Evolutionary conservation across 139 green algal species (phyloP).

Genomic region (Haematococcus lacustris): DNA sequence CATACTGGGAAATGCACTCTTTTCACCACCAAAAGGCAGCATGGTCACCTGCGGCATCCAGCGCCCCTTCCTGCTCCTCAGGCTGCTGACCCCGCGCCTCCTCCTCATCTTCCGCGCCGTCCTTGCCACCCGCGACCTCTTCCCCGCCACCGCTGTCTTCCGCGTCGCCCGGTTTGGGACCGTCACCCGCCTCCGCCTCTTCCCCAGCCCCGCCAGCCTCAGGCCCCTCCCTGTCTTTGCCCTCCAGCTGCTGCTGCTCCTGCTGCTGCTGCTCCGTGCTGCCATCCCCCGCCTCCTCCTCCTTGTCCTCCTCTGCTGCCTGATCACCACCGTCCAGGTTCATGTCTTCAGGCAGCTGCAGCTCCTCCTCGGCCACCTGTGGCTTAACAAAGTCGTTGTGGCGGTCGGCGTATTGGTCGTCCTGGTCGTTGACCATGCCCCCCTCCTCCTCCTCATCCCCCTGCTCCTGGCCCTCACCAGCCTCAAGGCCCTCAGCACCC

Average conservation of each 20-base stretch:
- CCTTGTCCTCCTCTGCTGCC: slow-evolving; percentile 25
- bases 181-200: slow-evolving; percentile 6
- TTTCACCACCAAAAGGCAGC: no score
- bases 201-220: slow-evolving; percentile 19
- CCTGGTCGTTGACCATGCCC: slow-evolving; percentile 22
- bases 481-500: neutral
- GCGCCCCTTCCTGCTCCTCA: slow-evolving; percentile 33
- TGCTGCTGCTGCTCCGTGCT: slow-evolving; percentile 5
- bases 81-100: slow-evolving; percentile 21
- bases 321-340: slow-evolving; percentile 70
- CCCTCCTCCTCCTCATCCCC: slow-evolving; percentile 25
- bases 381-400: slow-evolving; percentile 19
- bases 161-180: slow-evolving; percentile 5
- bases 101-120: slow-evolving; percentile 12
- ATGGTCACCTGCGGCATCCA: no score
- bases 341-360: slow-evolving; percentile 76
- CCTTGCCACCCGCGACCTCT: neutral
- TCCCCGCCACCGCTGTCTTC: slow-evolving; percentile 11
- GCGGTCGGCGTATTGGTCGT: slow-evolving; percentile 16
- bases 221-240: slow-evolving; percentile 6
- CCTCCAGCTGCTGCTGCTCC: slow-evolving; percentile 18
- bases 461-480: neutral
- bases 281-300: slow-evolving; percentile 28
- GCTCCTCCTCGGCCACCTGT: slow-evolving; percentile 54
- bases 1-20: no score